Base-by-base conservation (phyloP, 345 rosid genomes). In the Kandelia obovata region DNA sequence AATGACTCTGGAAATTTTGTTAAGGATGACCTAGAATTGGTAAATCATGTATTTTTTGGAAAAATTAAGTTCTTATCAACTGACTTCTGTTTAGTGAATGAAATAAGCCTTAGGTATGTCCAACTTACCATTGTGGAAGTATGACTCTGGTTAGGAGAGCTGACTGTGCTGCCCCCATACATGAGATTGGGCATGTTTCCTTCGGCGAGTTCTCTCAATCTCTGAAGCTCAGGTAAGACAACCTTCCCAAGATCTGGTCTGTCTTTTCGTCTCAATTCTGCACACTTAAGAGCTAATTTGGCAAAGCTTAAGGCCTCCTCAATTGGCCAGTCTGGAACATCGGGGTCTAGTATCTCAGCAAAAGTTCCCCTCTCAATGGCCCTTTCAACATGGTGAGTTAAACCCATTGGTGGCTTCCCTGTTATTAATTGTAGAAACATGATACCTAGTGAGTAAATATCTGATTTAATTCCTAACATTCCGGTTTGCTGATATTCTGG, bases 401-500 rank as follows among this genome's bases (percentile, higher is more conserved):
- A 75, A 39, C 97, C 97, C 99, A 92, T 95, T 32, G 96, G 96
- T 59, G 93, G 87, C 70, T 81, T 92, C 43, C 93, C 92, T 2
- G 97, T 92, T 73, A 95, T 82, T 27, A 88, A 82, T 69, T 92
- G 99, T 34, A 95, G 86, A 58, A 95, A 86, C 83, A 95, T 52
- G 64, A 92, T 71, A 7, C 97, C 99, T 0, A 89, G 81, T 0
- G 97, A 88, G 81, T 95, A 95, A 20, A 92, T 70, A 73, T 95
- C 97, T 11, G 99, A 92, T 74, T 85, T 92, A 43, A 77, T 80
- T 5, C 97, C 96, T 7, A 95, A 85, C 96, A 89, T 88, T 69
- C 97, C 92, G 1, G 97, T 89, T 71, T 92, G 96, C 65, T 88
- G 99, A 61, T 95, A 95, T 28, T 95, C 96, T 1, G 99, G 99